A percentile compares a stretch with the other conserved stretches of the same genome.
Evolutionary conservation across 1,284 basidiomycete genomes (phyloP).

Genomic region (Ceratobasidium sp.): DNA sequence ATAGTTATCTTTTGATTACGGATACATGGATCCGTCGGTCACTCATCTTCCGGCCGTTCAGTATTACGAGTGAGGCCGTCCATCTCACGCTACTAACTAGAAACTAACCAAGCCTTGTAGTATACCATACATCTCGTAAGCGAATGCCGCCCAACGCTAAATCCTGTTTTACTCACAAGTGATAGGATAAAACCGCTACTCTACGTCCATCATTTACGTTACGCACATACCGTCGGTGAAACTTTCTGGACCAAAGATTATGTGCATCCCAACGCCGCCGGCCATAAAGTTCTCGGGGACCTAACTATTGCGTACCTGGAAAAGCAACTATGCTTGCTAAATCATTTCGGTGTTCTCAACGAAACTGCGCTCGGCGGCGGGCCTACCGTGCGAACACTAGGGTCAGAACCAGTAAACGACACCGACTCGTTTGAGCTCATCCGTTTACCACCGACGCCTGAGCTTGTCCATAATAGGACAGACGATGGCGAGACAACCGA

Average conservation of each 20-base stretch:
- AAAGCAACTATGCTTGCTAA: conserved; percentile 31
- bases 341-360: conserved; percentile 32
- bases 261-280: conserved; percentile 38
- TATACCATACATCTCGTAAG: conserved; percentile 40
- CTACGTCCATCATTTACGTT: conserved; percentile 36
- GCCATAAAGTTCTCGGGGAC: conserved; percentile 38
- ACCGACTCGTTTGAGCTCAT: conserved; percentile 37
- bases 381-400: conserved; percentile 12
- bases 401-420: conserved; percentile 22
- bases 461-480: conserved; percentile 30
- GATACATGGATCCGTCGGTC: conserved; percentile 38
- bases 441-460: conserved; percentile 20
- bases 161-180: neutral
- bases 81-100: neutral
- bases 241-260: conserved; percentile 40
- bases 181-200: conserved; percentile 36
- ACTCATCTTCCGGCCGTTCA: conserved; percentile 39
- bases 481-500: conserved; percentile 36
- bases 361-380: conserved; percentile 39
- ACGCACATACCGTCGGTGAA: conserved; percentile 37
- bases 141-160: neutral
- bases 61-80: conserved; percentile 39
- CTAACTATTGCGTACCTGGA: conserved; percentile 39
- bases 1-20: conserved; percentile 33
- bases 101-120: neutral